Base-by-base conservation (phyloP, 352 stramenopile genomes). In the Phytophthora syringae region DNA sequence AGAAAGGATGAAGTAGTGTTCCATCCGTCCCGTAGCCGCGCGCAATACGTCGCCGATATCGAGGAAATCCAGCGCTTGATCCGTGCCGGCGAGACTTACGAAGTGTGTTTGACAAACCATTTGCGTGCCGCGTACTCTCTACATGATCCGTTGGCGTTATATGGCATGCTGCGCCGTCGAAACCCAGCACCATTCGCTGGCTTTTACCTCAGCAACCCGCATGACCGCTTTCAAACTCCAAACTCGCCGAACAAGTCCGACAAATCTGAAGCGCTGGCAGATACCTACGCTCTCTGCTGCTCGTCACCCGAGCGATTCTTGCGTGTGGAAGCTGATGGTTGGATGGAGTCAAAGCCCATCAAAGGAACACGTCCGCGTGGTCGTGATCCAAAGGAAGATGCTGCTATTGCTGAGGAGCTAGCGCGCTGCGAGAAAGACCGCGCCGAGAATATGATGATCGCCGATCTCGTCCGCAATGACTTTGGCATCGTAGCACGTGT, bases 381-480 rank as follows among this genome's bases (percentile, higher is more conserved):
- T 4, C 39, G 52, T 30, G 68, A 67, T 13, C 36, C 39, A n/a
- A 28, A 20, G 0, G 75, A 94, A 58, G 90, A 97, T 44, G 53
- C 58, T 1, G 76, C 48, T 13, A 92, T 97, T 52, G 79, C 80
- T 13, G 20, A 86, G 62, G 80, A 91, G 47, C 84, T 99, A 28
- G 82, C 79, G 12, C 59, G 64, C 18, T 98, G 88, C 21, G 73
- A 92, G 24, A 99, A 99, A 64, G 95, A 98, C 68, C 90, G 90
- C 36, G 96, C 96, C 1, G 96, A 99, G 67, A 99, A 99, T 68
- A 93, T 99, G 63, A 99, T 99, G 97, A 99, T 99, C 67, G 94
- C 96, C 2, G 97, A 99, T 76, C 81, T 99, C 34, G 82, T 99
- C 24, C 85, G 96, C 42, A 99, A 99, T 78, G 96, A 99, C 73